Conservation (phyloP, 306 rosid genomes). For the Amphicarpaea edgeworthii region DNA sequence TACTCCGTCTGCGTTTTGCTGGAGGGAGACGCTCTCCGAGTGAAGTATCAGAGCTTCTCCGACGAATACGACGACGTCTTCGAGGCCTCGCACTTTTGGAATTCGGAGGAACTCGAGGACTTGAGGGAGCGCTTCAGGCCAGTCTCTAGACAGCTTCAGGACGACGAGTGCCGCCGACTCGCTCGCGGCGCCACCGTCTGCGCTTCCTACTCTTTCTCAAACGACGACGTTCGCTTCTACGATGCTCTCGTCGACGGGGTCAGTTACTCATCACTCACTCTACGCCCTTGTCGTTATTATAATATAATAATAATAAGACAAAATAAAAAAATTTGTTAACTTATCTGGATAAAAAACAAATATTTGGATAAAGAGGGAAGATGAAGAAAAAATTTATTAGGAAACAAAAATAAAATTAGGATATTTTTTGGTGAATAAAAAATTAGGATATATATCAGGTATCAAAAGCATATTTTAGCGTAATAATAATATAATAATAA, state of each 20-base stretch:
- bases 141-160: conserved; percentile 51
- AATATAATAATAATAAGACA: too few species aligned
- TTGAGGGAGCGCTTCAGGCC: conserved; percentile 47
- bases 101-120: neutral
- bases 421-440: too few species aligned
- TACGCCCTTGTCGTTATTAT: too few species aligned
- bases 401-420: too few species aligned
- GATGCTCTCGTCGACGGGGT: conserved; percentile 48
- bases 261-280: neutral
- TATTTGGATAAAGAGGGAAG: too few species aligned
- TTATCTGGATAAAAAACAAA: too few species aligned
- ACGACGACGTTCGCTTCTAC: conserved; percentile 50
- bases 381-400: too few species aligned
- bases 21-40: neutral
- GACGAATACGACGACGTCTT: conserved; percentile 15
- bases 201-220: neutral
- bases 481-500: too few species aligned
- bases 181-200: conserved; percentile 30
- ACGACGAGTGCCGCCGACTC: conserved; percentile 33
- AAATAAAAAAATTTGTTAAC: too few species aligned
- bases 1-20: conserved; percentile 28
- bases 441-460: too few species aligned
- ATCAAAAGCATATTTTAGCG: too few species aligned
- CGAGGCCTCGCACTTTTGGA: neutral
- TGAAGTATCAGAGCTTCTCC: conserved; percentile 1